A percentile compares a stretch with the other conserved stretches of the same genome.
Evolutionary conservation across 2,329 filamentous ascomycete genomes (phyloP).

Genomic region (Madurella fahalii): DNA sequence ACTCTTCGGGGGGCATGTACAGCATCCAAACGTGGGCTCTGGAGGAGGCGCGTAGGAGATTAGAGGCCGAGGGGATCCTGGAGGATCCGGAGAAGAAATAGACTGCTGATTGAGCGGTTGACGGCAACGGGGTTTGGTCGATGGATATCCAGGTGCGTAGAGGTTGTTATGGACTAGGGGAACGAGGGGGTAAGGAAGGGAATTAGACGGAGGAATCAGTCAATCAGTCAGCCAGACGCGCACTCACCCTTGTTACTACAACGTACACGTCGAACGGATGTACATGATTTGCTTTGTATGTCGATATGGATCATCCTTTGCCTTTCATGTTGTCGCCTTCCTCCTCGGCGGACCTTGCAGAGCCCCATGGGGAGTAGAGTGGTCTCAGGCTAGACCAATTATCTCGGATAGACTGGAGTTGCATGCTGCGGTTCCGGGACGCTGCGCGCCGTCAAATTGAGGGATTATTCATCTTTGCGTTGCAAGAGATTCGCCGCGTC

Average conservation of each 20-base stretch:
- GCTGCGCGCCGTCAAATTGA: too few relatives aligned
- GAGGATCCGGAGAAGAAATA: slow-evolving; percentile 68
- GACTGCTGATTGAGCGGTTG: neutral
- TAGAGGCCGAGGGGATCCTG: slow-evolving; percentile 93
- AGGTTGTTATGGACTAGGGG: neutral
- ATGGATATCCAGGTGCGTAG: neutral
- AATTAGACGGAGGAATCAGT: neutral
- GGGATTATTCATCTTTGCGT: too few relatives aligned
- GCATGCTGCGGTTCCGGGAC: too few relatives aligned
- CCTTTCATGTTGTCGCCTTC: neutral
- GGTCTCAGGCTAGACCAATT: too few relatives aligned
- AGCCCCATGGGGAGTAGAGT: too few relatives aligned
- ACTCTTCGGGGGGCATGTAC: slow-evolving; percentile 5
- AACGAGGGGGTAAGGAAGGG: neutral
- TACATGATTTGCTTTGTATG: slow-evolving; percentile 7
- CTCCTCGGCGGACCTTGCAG: too few relatives aligned
- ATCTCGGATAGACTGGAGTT: neutral
- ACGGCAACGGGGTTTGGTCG: neutral
- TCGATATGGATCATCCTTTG: neutral
- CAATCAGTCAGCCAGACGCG: neutral
- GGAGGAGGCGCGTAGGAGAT: slow-evolving; percentile 88
- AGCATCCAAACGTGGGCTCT: slow-evolving; percentile 99
- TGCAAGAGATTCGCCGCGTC: too few relatives aligned
- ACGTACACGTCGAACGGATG: neutral
- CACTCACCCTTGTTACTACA: neutral